A percentile compares a stretch with the other conserved stretches of the same genome.
These are phyloP conservation scores for Leccinum rimulosum DNA, from an alignment of 768 basidiomycete species.

Conservation along the genomic window DNA sequence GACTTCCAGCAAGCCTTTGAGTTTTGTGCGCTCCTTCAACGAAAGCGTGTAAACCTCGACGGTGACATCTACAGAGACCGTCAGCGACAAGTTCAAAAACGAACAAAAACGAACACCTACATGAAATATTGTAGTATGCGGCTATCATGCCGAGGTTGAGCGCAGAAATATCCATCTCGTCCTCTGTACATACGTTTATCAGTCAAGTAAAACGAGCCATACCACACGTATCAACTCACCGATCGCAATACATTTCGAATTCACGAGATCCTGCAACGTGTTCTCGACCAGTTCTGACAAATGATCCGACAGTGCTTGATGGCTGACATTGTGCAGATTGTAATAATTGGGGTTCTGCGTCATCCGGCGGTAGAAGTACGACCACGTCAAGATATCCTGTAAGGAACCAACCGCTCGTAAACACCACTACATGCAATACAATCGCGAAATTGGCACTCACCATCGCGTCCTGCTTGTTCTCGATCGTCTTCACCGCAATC, in stretches of 20 bases:
- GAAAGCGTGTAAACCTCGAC: conserved; percentile 97
- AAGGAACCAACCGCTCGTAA: neutral
- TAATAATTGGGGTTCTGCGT: conserved; percentile 97
- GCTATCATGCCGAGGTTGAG: conserved; percentile 99
- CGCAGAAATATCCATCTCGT: conserved; percentile 89
- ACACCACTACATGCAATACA: neutral
- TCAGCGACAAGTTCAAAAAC: neutral
- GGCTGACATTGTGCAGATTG: conserved; percentile 91
- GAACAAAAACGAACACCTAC: conserved; percentile 40
- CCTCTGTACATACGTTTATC: conserved; percentile 43
- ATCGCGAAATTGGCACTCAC: conserved; percentile 35
- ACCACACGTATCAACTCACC: conserved; percentile 42
- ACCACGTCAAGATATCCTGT: conserved; percentile 97
- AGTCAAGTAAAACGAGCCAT: neutral
- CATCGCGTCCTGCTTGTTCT: conserved; percentile 98
- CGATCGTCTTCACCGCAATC: conserved; percentile 97
- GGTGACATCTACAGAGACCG: conserved; percentile 66
- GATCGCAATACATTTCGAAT: conserved; percentile 92
- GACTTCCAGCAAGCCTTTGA: conserved; percentile 95
- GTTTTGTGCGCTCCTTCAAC: conserved; percentile 92
- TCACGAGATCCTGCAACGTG: conserved; percentile 86
- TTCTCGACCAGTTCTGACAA: conserved; percentile 94
- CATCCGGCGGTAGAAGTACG: conserved; percentile 96
- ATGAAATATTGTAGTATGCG: conserved; percentile 92
- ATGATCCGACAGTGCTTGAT: conserved; percentile 94